phyloP scores from a whole-genome alignment of 441 rosid species.

The Euphorbia celastroides region DNA sequence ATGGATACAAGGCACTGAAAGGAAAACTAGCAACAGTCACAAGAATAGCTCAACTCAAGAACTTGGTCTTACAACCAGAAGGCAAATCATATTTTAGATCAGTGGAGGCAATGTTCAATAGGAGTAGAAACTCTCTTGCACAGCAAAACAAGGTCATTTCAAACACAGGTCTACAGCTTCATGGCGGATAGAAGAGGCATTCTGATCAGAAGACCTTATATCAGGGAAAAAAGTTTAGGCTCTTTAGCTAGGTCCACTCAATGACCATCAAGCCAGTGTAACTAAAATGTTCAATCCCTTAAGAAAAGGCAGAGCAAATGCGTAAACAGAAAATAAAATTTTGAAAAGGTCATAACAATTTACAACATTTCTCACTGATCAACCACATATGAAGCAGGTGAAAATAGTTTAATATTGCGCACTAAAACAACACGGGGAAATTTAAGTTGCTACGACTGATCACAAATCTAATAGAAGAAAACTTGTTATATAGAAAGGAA shows the following conservation, averaged over 20 bases:
- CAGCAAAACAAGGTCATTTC: background rate
- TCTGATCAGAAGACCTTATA: background rate
- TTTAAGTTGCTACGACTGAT: background rate
- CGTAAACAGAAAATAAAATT: background rate
- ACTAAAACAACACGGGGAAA: background rate
- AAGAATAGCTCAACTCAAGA: background rate
- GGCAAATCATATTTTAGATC: background rate
- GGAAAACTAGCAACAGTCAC: background rate
- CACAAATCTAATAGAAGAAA: background rate
- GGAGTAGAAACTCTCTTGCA: background rate
- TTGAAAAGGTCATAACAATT: background rate
- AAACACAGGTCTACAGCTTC: background rate
- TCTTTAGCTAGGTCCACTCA: background rate
- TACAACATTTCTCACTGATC: background rate
- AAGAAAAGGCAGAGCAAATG: background rate
- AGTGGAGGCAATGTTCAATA: background rate
- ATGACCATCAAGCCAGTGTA: background rate
- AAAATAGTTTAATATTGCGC: background rate
- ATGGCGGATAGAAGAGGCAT: background rate
- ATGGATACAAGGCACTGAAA: background rate
- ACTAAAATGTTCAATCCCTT: background rate
- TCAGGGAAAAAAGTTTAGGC: background rate
- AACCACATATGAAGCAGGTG: background rate
- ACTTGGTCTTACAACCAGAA: background rate
- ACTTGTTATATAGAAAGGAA: slow-evolving; percentile 16